Evolutionary conservation across 1,139 yeast species (phyloP), one percentile per base, ranked within the genome.

Genomic region (Suhomyces panamericanus): DNA sequence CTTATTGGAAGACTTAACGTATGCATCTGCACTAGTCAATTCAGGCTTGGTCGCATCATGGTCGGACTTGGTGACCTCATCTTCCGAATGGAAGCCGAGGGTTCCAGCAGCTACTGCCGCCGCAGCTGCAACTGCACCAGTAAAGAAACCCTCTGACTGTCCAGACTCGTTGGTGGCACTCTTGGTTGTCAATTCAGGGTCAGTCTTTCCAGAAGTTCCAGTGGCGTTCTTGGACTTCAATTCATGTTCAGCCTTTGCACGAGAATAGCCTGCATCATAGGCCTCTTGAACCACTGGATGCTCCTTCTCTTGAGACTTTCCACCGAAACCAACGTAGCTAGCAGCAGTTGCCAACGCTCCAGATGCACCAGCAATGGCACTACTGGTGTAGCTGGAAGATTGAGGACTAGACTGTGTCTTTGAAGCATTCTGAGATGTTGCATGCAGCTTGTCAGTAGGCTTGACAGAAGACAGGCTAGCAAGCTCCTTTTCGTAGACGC

Each of bases 261-360:
- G 24, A 20, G 24, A 4, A 7, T 35, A 26, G 22, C 63, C 63
- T 13, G 56, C 54, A 16, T 50, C 42, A 37, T 59, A 60, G 28
- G 62, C 49, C 35, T 56, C 52, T 24, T 55, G 43, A 10, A 55
- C 46, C n/a, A 52, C 54, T 9, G 51, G 47, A 16, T 47, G 39
- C 2, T 41, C 46, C 7, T 39, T 32, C 5, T 37, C 40, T 24
- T 35, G 27, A 5, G 42, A 20, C 34, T 41, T 38, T 7, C 46
- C 46, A 44, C 47, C 38, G 32, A 50, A 38, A 4, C 57, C 57
- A 33, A 51, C 47, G 41, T 49, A 47, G 29, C 54, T 49, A 16
- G 53, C 57, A 10, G 57, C 57, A 22, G 57, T 54, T 15, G 53
- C 55, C 14, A 49, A 29, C 3, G 51, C 52, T 13, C 46, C 54